Percentiles rank a stretch among this genome's conserved stretches.
phyloP scores from a whole-genome alignment of 1,284 basidiomycete species.

The Cryptococcus amylolentus region DNA sequence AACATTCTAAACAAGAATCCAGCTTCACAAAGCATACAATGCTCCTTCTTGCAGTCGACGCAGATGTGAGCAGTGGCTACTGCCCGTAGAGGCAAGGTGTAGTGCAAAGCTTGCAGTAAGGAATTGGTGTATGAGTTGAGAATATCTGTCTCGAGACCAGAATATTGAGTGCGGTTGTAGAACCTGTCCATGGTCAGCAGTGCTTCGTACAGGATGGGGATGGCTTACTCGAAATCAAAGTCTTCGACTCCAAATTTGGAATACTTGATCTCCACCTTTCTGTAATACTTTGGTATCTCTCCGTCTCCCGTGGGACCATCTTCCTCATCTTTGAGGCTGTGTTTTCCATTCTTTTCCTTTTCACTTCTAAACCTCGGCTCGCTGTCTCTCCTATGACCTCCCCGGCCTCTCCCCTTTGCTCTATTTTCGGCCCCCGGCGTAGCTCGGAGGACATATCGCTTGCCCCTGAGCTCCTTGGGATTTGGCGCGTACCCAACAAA shows the following conservation, averaged over 20 bases:
- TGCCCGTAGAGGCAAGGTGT: slow-evolving; percentile 69
- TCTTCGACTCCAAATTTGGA: slow-evolving; percentile 97
- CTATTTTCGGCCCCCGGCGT: slow-evolving; percentile 33
- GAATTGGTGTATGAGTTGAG: slow-evolving; percentile 96
- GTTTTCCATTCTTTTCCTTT: slow-evolving; percentile 53
- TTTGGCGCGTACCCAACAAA: slow-evolving; percentile 81
- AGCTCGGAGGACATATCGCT: slow-evolving; percentile 66
- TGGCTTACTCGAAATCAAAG: slow-evolving; percentile 86
- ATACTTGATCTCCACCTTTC: slow-evolving; percentile 94
- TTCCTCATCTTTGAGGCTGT: background rate
- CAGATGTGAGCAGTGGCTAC: slow-evolving; percentile 89
- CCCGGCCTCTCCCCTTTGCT: slow-evolving; percentile 14
- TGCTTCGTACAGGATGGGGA: background rate
- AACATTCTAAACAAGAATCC: slow-evolving; percentile 96
- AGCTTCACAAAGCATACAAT: slow-evolving; percentile 91
- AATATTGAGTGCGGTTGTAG: slow-evolving; percentile 84
- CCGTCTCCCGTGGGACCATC: slow-evolving; percentile 23
- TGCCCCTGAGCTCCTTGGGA: slow-evolving; percentile 76
- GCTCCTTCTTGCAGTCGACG: slow-evolving; percentile 77
- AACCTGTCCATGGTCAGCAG: slow-evolving; percentile 56
- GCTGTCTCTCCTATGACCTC: slow-evolving; percentile 40
- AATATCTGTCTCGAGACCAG: slow-evolving; percentile 95
- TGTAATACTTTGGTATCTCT: slow-evolving; percentile 77
- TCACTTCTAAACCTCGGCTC: slow-evolving; percentile 79
- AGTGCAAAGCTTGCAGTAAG: slow-evolving; percentile 85